Percentiles rank a stretch among this genome's conserved stretches.
Evolutionary conservation across 2,329 filamentous ascomycete genomes (phyloP).

Genomic region (Fusarium concolor): DNA sequence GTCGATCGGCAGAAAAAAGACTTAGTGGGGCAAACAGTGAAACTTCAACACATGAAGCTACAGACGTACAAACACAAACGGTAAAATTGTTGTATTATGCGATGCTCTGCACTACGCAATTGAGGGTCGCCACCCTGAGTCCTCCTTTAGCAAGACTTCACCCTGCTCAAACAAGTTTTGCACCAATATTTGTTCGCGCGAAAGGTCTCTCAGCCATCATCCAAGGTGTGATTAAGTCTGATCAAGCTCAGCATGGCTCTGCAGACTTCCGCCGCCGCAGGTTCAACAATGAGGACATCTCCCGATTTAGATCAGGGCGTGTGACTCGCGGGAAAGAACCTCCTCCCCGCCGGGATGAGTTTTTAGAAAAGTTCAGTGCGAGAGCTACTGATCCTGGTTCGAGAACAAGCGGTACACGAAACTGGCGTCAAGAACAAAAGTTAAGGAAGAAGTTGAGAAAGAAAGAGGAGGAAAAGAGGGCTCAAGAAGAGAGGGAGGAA

Average conservation of each 20-base stretch:
- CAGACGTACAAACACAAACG: conserved; percentile 7
- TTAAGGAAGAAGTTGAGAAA: conserved; percentile 66
- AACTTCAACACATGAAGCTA: conserved; percentile 15
- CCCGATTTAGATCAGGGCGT: conserved; percentile 1
- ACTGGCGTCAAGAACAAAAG: conserved; percentile 53
- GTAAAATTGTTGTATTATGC: conserved; percentile 34
- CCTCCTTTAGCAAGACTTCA: conserved; percentile 29
- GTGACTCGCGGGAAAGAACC: conserved; percentile 6
- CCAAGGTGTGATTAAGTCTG: conserved; percentile 68
- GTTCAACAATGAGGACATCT: neutral
- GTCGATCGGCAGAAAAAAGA: conserved; percentile 48
- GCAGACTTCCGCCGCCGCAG: conserved; percentile 2
- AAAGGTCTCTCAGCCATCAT: conserved; percentile 74
- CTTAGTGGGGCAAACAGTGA: conserved; percentile 25
- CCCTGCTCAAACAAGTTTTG: conserved; percentile 9
- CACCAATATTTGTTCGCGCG: conserved; percentile 41
- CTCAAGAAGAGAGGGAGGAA: conserved; percentile 50
- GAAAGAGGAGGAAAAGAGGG: conserved; percentile 54
- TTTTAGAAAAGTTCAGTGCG: conserved; percentile 40
- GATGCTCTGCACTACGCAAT: conserved; percentile 46
- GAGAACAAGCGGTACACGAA: conserved; percentile 38
- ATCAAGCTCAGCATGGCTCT: conserved; percentile 49
- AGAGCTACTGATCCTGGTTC: conserved; percentile 43
- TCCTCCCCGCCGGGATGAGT: conserved; percentile 25
- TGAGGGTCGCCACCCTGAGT: conserved; percentile 39